Percentiles rank a stretch among this genome's conserved stretches.
Conservation (phyloP, 163 green algal species). For the Chloromonas sp. region DNA sequence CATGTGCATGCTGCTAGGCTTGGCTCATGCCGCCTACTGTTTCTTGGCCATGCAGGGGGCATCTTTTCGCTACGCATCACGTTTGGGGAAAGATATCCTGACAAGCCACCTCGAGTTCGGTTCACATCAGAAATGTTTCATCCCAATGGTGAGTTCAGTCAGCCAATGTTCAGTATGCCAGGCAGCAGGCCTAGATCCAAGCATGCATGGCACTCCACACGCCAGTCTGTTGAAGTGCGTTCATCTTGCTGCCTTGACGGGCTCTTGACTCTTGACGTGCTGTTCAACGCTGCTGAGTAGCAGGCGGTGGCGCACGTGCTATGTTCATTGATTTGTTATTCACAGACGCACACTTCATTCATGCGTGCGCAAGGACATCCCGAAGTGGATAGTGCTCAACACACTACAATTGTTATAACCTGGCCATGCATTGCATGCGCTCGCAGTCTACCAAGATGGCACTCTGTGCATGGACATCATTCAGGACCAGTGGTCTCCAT, state of each 20-base stretch:
- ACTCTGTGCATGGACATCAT: conserved; percentile 59
- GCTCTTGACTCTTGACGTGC: conserved; percentile 2
- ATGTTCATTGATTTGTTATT: no score
- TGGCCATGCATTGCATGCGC: no score
- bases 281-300: conserved; percentile 9
- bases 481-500: conserved; percentile 74
- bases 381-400: no score
- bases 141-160: conserved; percentile 43
- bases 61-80: conserved; percentile 27
- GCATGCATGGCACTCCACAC: no score
- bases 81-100: conserved; percentile 66
- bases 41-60: conserved; percentile 4
- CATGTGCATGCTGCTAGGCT: no score
- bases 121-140: conserved; percentile 82
- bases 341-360: no score
- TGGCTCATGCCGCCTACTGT: no score
- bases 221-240: no score
- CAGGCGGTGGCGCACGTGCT: neutral
- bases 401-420: no score
- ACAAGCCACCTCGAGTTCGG: conserved; percentile 74
- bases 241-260: neutral
- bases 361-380: neutral
- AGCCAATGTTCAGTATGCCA: no score
- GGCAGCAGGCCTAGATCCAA: no score
- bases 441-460: neutral